Base-by-base conservation (phyloP, 441 rosid species). In the Jatropha multifida region DNA sequence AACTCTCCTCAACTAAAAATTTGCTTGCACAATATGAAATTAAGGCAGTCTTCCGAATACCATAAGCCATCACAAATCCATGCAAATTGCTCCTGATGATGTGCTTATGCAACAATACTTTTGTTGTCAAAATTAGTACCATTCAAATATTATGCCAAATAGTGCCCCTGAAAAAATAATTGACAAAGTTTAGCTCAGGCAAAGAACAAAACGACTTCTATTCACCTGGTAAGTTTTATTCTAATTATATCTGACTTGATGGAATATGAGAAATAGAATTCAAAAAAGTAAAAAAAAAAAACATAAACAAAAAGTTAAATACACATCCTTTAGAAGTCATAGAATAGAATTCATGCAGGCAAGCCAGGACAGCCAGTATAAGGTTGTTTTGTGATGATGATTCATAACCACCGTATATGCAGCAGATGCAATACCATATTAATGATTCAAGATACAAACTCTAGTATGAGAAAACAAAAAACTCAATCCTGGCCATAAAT, bases 121-220 rank as follows among this genome's bases (percentile, higher is more conserved):
- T 73, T 68, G 80, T 76, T 49, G 70, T 60, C 76, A 73, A 72
- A 69, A 48, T 13, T 65, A 74, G 56, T 13, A 76, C 81, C 78
- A 77, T 77, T 32, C 40, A 48, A 37, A 8, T 20, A 42, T 4
- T 51, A 26, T 48, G 66, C 58, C 56, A 42, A 72, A 15, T 23
- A 42, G 17, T 2, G 5, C 42, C 40, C 41, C 41, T 41, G 14
- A 14, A 12, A 41, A 20, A 13, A 59, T 5, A 18, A 42, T 51
- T 15, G 7, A 32, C 8, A 5, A 17, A 4, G 5, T 55, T n/a
- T 18, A 20, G 9, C 9, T 23, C n/a, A 11, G 62, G 10, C 11
- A 58, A 2, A 2, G 1, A 10, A 58, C 49, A 32, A 32, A 23
- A 32, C 32, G 1, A 32, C 32, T 32, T 32, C 32, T 54, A 55